Evolutionary conservation across 371 early-diverging fungal species (phyloP), one percentile per base, ranked within the genome.

Genomic region (Zopfochytrium polystomum): DNA sequence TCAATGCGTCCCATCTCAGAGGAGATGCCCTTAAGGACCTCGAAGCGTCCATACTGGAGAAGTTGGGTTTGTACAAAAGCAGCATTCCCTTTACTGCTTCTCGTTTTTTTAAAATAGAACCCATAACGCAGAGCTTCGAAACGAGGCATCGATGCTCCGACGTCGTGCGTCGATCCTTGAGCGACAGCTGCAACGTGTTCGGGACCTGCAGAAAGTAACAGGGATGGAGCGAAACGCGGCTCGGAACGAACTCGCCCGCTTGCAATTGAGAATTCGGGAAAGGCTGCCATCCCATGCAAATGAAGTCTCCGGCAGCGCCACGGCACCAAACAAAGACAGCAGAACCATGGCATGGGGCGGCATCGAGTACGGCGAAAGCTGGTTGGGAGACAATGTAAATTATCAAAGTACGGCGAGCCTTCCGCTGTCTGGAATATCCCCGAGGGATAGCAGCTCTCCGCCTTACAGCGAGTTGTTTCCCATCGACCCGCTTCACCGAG

Each of bases 221-320:
- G 64, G 57, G 43, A 23, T 42, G 13, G 71, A 75, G 29, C 63
- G 71, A 18, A 65, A 75, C 47, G 59, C 58, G 27, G 66, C 75
- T 9, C 33, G 56, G n/a, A 23, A 54, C 27, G 67, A 75, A 45
- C 61, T 71, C 9, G 53, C 50, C 38, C 7, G 18, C 38, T 38
- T 38, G 18, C 38, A 38, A 38, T 11, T 38, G 18, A 11, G 7
- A 18, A 38, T 11, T 7, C 7, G 11, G 38, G 38, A 38, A 18
- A 38, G 7, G 18, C 18, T 38, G 7, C 18, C 7, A 38, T 38
- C 38, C 7, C 38, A 11, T 7, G 11, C 38, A 18, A 38, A 7
- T 7, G 38, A 38, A 38, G 38, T 38, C 11, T 7, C 18, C 18
- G 7, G 18, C 38, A 7, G 18, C 38, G 38, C 38, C 38, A 18